phyloP scores from a whole-genome alignment of 805 yeast species.

The Lipomyces lipofer region DNA sequence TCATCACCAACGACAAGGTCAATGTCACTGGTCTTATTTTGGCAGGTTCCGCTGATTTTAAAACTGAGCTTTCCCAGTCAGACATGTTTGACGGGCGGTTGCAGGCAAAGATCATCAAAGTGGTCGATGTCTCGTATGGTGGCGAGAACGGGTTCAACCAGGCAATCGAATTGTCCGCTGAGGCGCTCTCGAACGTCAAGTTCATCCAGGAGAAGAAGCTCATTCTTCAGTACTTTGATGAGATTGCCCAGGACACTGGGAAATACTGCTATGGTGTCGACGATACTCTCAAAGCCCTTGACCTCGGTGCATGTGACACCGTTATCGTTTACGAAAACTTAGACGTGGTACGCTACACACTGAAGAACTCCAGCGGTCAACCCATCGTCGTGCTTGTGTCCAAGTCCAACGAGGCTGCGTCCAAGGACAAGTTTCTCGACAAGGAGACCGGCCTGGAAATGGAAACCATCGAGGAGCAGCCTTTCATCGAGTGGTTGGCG shows the following conservation, averaged over 20 bases:
- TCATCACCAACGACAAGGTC: conserved; percentile 91
- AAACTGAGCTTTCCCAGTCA: conserved; percentile 87
- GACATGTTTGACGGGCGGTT: conserved; percentile 92
- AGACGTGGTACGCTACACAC: conserved; percentile 77
- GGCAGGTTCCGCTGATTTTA: conserved; percentile 99
- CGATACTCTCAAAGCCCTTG: conserved; percentile 94
- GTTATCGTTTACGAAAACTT: conserved; percentile 91
- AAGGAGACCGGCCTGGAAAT: conserved; percentile 86
- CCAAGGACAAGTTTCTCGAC: conserved; percentile 64
- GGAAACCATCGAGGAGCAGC: conserved; percentile 82
- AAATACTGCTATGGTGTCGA: conserved; percentile 97
- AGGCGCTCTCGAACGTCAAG: conserved; percentile 93
- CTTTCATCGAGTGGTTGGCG: conserved; percentile 95
- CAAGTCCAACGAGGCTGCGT: conserved; percentile 48
- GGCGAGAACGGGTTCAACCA: conserved; percentile 99
- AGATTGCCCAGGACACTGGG: conserved; percentile 96
- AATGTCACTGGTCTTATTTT: conserved; percentile 91
- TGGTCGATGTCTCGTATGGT: conserved; percentile 97
- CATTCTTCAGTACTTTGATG: conserved; percentile 89
- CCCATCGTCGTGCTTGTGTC: conserved; percentile 70
- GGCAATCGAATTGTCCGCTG: conserved; percentile 97
- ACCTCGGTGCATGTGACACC: conserved; percentile 92
- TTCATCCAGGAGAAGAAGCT: conserved; percentile 98
- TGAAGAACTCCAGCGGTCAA: conserved; percentile 79
- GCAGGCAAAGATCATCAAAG: conserved; percentile 79